phyloP scores from a whole-genome alignment of 1,284 basidiomycete genomes.

The Puccinia hordei region DNA sequence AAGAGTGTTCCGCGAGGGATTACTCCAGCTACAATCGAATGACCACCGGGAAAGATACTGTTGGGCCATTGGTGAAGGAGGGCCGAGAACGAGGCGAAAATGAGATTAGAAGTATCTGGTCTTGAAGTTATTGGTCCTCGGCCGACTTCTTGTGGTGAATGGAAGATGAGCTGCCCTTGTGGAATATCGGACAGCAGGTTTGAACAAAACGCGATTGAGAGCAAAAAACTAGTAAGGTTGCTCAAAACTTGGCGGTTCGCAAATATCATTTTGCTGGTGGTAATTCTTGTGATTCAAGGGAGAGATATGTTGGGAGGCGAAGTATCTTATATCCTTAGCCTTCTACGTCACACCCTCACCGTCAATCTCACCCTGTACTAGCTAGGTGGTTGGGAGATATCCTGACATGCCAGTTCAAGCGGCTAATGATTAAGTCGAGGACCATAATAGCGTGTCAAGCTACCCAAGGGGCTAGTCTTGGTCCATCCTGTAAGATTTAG shows the following conservation, averaged over 20 bases:
- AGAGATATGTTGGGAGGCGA: neutral
- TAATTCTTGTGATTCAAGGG: too few species aligned
- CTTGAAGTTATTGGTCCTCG: neutral
- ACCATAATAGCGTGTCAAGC: too few species aligned
- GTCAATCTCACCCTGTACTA: too few species aligned
- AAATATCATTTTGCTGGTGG: neutral
- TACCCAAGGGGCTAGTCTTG: too few species aligned
- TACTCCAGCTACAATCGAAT: slow-evolving; percentile 62
- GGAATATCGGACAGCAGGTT: slow-evolving; percentile 22
- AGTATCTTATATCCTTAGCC: too few species aligned
- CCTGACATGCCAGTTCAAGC: too few species aligned
- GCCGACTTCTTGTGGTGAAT: neutral
- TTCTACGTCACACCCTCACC: too few species aligned
- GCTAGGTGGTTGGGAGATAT: too few species aligned
- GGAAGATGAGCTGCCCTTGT: neutral
- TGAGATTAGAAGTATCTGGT: slow-evolving; percentile 24
- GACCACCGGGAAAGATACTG: slow-evolving; percentile 64
- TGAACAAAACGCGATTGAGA: slow-evolving; percentile 18
- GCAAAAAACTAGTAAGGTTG: slow-evolving; percentile 12
- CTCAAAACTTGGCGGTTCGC: slow-evolving; percentile 12
- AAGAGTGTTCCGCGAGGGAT: slow-evolving; percentile 62
- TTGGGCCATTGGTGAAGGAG: slow-evolving; percentile 65
- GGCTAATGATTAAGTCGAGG: too few species aligned
- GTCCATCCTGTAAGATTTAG: too few species aligned
- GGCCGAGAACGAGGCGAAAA: slow-evolving; percentile 62